Percentiles rank a stretch among this genome's conserved stretches.
phyloP scores from a whole-genome alignment of 192 early-diverging fungal genomes.

The Pilaira anomala region DNA sequence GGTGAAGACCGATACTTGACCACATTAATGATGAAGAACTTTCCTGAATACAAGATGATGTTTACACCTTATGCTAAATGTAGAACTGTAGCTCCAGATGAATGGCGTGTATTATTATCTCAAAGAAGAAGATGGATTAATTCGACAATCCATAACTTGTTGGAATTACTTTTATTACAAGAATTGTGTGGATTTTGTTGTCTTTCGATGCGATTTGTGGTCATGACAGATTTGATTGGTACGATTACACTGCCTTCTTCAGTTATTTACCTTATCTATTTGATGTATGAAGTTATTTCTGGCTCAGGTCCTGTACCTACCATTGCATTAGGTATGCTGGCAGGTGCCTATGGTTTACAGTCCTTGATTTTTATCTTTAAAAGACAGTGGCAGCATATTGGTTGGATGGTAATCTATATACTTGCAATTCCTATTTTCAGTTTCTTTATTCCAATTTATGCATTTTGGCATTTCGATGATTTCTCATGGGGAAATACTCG shows the following conservation, averaged over 20 bases:
- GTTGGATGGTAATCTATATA: constrained; percentile 89
- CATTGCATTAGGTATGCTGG: constrained; percentile 82
- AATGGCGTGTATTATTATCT: constrained; percentile 91
- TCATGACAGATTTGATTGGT: constrained; percentile 91
- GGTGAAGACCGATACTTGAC: constrained; percentile 99
- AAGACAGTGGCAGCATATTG: constrained; percentile 75
- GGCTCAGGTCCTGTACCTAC: constrained; percentile 65
- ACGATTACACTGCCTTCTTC: constrained; percentile 92
- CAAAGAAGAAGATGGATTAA: constrained; percentile 99
- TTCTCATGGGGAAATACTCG: constrained; percentile 93
- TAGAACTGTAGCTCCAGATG: constrained; percentile 90
- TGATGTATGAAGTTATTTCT: constrained; percentile 61
- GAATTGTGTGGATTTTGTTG: constrained; percentile 96
- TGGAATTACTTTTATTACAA: constrained; percentile 87
- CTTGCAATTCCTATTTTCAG: constrained; percentile 74
- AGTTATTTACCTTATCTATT: constrained; percentile 82
- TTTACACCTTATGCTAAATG: constrained; percentile 94
- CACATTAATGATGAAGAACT: constrained; percentile 92
- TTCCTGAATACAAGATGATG: constrained; percentile 92
- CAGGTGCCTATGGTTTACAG: constrained; percentile 86
- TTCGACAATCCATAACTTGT: constrained; percentile 97
- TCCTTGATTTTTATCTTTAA: constrained; percentile 78
- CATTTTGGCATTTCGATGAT: constrained; percentile 99
- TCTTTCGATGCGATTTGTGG: constrained; percentile 95
- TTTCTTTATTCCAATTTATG: constrained; percentile 64